Base-by-base conservation (phyloP, 345 rosid genomes). In the Schrenkiella parvula region DNA sequence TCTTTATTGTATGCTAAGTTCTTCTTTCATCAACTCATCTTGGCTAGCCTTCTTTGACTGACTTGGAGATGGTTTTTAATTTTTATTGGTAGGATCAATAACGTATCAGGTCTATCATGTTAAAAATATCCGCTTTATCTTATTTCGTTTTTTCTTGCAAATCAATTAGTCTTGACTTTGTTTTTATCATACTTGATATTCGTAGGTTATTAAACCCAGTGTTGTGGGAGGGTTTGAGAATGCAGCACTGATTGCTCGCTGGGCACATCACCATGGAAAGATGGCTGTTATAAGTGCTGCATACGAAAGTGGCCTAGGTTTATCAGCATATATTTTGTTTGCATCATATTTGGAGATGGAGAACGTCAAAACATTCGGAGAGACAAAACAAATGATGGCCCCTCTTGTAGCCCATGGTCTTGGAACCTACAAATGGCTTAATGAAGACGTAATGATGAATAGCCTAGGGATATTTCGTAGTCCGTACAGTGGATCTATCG, bases 201-300 rank as follows among this genome's bases (percentile, higher is more conserved):
- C 11, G 2, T 80, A 93, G 98, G 95, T 93, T 23, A 86, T 93
- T 56, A 93, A 93, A 82, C 98, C 97, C 54, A 86, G 90, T 71
- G 88, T 85, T 34, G 77, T 93, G 68, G 97, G 97, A 74, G 97
- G 98, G 43, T 87, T 93, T 80, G 97, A 91, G 80, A 91, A 81
- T 66, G 83, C 96, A 37, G 88, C 90, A 32, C 41, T 80, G 62
- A 82, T 91, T 63, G 97, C 97, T 52, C 79, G 77, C 66, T 89
- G 96, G 97, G 98, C 98, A 13, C 95, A 84, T 53, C 80, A 66
- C 57, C 85, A 75, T 39, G 95, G 91, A 70, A 93, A 93, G 87
- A 85, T 87, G 91, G 97, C 91, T 58, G 85, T 91, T 63, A 68
- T 93, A 31, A 93, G 97, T 82, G 86, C 97, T 60, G 85, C 96